A percentile compares a stretch with the other conserved stretches of the same genome.
These are phyloP conservation scores for Amesomyces nigricolor DNA, from an alignment of 2,329 filamentous ascomycete species.

Conservation along the genomic window DNA sequence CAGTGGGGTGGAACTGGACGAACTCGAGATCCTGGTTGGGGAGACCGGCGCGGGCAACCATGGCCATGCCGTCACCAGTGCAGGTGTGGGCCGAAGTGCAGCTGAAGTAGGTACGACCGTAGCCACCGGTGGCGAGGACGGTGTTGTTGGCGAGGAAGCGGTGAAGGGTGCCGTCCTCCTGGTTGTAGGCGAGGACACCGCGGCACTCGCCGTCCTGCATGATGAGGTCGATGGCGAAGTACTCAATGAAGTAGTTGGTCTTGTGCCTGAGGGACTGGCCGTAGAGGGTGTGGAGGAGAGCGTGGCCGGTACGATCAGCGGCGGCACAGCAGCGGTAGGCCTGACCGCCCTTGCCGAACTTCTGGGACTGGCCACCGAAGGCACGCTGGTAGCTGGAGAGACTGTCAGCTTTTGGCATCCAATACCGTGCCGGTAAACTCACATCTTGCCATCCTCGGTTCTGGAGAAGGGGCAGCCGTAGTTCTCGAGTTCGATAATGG, in stretches of 20 bases:
- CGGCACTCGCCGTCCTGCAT: constrained; percentile 98
- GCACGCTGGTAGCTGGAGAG: constrained; percentile 80
- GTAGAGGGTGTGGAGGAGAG: constrained; percentile 96
- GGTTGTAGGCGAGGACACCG: constrained; percentile 95
- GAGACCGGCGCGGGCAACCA: constrained; percentile 95
- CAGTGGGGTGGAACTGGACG: constrained; percentile 98
- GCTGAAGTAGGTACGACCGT: constrained; percentile 96
- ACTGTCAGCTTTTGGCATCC: constrained; percentile 12
- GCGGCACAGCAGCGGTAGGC: constrained; percentile 96
- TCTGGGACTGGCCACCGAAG: constrained; percentile 94
- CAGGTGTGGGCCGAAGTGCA: constrained; percentile 98
- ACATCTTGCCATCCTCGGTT: constrained; percentile 95
- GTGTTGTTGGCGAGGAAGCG: constrained; percentile 96
- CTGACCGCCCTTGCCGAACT: constrained; percentile 94
- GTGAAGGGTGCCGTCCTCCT: constrained; percentile 96
- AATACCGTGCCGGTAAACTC: constrained; percentile 31
- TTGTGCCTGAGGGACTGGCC: constrained; percentile 95
- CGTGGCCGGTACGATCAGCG: constrained; percentile 93
- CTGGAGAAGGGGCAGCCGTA: constrained; percentile 96
- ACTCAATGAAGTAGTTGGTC: constrained; percentile 99
- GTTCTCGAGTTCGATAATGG: constrained; percentile 91
- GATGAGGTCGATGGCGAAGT: constrained; percentile 92
- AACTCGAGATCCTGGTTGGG: constrained; percentile 99
- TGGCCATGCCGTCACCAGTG: constrained; percentile 98
- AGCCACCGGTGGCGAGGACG: constrained; percentile 92